These are phyloP conservation scores for Aspergillus costaricaensis DNA, from an alignment of 2,329 filamentous ascomycete genomes.

Conservation along the genomic window DNA sequence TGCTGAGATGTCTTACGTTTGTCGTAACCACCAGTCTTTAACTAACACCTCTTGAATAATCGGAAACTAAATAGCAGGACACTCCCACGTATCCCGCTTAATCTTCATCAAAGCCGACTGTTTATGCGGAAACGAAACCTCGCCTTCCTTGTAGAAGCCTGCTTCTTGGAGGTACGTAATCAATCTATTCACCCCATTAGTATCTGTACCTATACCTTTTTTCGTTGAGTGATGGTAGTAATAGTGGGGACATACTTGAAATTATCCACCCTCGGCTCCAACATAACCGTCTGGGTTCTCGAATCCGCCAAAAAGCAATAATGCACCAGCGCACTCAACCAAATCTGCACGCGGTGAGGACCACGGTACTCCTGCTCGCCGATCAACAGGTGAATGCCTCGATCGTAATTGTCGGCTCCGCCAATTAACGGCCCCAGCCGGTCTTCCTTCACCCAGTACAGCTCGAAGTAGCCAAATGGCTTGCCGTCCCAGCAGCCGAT, in stretches of 20 bases:
- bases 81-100: conserved; percentile 76
- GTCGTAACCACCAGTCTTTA: neutral
- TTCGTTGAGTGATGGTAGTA: neutral
- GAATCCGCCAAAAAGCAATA: conserved; percentile 76
- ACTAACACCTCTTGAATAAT: too few species aligned
- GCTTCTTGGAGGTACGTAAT: conserved; percentile 68
- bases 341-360: conserved; percentile 70
- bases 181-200: conserved; percentile 53
- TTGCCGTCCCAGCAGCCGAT: conserved; percentile 94
- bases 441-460: conserved; percentile 98
- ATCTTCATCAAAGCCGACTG: conserved; percentile 84
- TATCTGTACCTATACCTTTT: neutral
- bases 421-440: conserved; percentile 68
- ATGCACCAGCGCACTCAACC: conserved; percentile 86
- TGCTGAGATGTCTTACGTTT: neutral
- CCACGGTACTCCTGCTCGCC: conserved; percentile 92
- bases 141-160: conserved; percentile 84
- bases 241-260: conserved; percentile 63
- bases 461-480: conserved; percentile 95
- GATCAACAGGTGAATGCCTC: conserved; percentile 84
- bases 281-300: conserved; percentile 76
- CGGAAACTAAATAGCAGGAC: conserved; percentile 57
- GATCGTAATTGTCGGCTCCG: conserved; percentile 74
- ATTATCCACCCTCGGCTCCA: conserved; percentile 93
- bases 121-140: conserved; percentile 88